phyloP scores from a whole-genome alignment of 1,284 basidiomycete species.

The Marasmius tenuissimus region DNA sequence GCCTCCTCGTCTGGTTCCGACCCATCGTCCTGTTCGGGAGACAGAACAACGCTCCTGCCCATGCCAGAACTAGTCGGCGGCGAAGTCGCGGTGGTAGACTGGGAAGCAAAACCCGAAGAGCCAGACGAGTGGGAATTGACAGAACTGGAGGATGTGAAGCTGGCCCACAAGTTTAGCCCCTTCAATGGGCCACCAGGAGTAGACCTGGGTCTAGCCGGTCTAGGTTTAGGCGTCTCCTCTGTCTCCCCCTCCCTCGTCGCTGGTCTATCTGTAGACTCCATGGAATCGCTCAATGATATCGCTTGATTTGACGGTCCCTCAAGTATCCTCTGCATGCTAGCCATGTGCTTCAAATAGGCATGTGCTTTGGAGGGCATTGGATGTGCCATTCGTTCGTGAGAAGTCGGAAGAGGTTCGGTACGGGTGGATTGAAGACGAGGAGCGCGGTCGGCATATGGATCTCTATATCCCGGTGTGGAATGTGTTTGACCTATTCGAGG shows the following conservation, averaged over 20 bases:
- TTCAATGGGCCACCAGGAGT: not conserved
- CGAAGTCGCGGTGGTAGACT: not conserved
- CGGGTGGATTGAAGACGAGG: not conserved
- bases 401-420: not conserved
- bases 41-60: not conserved
- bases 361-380: constrained; percentile 52
- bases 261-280: not conserved
- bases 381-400: constrained; percentile 17
- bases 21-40: not conserved
- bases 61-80: not conserved
- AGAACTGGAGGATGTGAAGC: not conserved
- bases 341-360: constrained; percentile 68
- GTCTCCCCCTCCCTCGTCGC: not conserved
- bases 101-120: not conserved
- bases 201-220: not conserved
- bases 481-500: not conserved
- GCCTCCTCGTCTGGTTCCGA: not conserved
- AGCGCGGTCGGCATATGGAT: not conserved
- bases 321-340: constrained; percentile 41
- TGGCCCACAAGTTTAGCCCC: not conserved
- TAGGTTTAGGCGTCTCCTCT: not conserved
- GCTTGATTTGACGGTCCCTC: not conserved
- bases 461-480: not conserved
- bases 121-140: not conserved
- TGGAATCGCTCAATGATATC: not conserved